Evolutionary conservation across 1,284 basidiomycete species (phyloP), one percentile per base, ranked within the genome.

Genomic region (Pseudozyma tsukubaensis): DNA sequence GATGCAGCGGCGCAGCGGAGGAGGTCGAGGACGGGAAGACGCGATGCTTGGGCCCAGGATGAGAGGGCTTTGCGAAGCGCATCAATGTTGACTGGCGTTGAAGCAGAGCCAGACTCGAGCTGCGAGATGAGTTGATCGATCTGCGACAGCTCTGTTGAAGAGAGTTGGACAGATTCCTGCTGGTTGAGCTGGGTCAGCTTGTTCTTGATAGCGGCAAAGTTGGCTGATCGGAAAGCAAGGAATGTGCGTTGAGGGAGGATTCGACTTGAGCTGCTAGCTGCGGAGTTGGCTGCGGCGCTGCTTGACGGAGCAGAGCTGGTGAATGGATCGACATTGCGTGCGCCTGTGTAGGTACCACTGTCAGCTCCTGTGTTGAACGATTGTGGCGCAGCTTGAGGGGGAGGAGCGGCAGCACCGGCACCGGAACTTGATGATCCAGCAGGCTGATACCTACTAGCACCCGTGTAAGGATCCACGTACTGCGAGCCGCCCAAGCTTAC

Each of bases 1-100:
- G 89, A 89, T 0, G 89, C 90, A n/a, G 90, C 87, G 10, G 96
- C 85, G 34, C 94, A 87, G 34, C 96, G 90, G 50, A 90, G 88
- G 9, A 98, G 88, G 81, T 99, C 96, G 78, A 99, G 89, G 2
- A 95, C 93, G 59, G 96, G 96, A 86, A 97, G 96, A 7, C 92
- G 89, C 68, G 91, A 89, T 1, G 89, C 88, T 11, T 88, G 84
- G 0, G 93, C 93, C 95, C 96, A 99, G 29, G 90, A 88, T 21
- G 89, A 87, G 9, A 96, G 86, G 5, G 94, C 87, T 39, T 88
- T 59, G 14, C 54, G 48, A 7, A 82, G 59, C 3, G 70, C 50
- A n/a, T 54, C 54, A 4, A 82, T 58, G 34, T 77, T 62, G 24
- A 77, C 55, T 4, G 42, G 24, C 6, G 50, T 55, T 1, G 53